Percentiles rank a stretch among this genome's conserved stretches.
phyloP scores from a whole-genome alignment of 805 yeast genomes.

The Priceomyces carsonii region DNA sequence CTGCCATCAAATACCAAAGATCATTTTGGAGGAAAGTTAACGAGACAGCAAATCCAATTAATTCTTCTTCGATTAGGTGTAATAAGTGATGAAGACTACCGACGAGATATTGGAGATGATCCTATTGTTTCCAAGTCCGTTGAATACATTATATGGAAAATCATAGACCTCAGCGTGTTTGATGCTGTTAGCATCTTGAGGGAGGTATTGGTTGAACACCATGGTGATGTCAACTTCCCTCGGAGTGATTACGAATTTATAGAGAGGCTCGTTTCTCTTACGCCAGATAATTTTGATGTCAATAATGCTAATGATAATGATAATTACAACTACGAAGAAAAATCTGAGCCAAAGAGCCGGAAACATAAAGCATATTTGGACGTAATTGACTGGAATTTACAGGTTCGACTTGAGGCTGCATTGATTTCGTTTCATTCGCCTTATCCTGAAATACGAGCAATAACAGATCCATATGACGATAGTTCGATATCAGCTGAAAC shows the following conservation, averaged over 20 bases:
- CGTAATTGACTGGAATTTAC: constrained; percentile 35
- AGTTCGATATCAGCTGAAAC: constrained; percentile 33
- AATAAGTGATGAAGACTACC: constrained; percentile 20
- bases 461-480: constrained; percentile 41
- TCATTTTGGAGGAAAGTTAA: constrained; percentile 2
- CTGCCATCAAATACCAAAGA: not conserved
- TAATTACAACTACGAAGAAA: constrained; percentile 9
- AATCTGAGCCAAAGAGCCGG: constrained; percentile 4
- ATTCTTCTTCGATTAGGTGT: constrained; percentile 23
- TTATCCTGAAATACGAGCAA: constrained; percentile 41
- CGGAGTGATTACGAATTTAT: constrained; percentile 34
- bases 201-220: constrained; percentile 35
- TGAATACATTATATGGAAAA: constrained; percentile 29
- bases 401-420: constrained; percentile 37
- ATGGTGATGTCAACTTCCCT: constrained; percentile 36
- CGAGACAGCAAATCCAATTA: constrained; percentile 11
- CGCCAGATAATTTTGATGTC: constrained; percentile 16
- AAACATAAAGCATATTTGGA: constrained; percentile 23
- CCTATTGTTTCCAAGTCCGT: constrained; percentile 11
- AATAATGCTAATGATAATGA: constrained; percentile 4
- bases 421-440: constrained; percentile 41
- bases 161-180: constrained; percentile 19
- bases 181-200: constrained; percentile 34
- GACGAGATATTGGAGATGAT: constrained; percentile 7
- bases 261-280: constrained; percentile 22